Conservation (phyloP, 78 protist species). For the Protostelium mycophagum region DNA sequence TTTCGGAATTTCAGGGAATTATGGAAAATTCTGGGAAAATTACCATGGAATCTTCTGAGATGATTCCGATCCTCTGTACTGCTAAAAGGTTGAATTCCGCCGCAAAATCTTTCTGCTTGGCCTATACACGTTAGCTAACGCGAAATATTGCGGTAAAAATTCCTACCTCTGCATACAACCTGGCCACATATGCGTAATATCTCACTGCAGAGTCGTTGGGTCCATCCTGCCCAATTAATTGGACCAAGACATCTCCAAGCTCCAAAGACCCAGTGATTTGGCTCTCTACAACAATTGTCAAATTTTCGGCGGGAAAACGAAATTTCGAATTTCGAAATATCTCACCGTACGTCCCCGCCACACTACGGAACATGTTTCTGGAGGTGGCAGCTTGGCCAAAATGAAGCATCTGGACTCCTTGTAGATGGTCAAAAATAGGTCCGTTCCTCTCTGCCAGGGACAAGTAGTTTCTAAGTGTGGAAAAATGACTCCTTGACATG, state of each 20-base stretch:
- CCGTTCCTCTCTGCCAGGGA: neutral
- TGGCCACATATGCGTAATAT: neutral
- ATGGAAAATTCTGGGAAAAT: neutral
- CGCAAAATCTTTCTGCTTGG: neutral
- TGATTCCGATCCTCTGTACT: neutral
- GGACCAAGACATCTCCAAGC: neutral
- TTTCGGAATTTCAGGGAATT: neutral
- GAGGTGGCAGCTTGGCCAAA: neutral
- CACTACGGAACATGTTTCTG: neutral
- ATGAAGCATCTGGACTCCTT: neutral
- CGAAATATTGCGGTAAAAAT: neutral
- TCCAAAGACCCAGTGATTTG: neutral
- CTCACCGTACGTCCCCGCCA: neutral
- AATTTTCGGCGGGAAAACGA: too few species aligned
- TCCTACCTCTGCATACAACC: neutral
- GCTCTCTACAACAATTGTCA: neutral
- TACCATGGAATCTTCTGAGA: neutral
- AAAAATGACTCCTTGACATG: neutral
- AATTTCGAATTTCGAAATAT: neutral
- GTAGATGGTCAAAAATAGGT: neutral
- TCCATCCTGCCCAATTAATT: neutral
- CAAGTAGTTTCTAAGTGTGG: neutral
- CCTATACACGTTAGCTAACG: neutral
- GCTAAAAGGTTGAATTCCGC: neutral
- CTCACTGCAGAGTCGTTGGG: neutral